Evolutionary conservation across 257 asterid genomes (phyloP).

Genomic region (Verbena officinalis): DNA sequence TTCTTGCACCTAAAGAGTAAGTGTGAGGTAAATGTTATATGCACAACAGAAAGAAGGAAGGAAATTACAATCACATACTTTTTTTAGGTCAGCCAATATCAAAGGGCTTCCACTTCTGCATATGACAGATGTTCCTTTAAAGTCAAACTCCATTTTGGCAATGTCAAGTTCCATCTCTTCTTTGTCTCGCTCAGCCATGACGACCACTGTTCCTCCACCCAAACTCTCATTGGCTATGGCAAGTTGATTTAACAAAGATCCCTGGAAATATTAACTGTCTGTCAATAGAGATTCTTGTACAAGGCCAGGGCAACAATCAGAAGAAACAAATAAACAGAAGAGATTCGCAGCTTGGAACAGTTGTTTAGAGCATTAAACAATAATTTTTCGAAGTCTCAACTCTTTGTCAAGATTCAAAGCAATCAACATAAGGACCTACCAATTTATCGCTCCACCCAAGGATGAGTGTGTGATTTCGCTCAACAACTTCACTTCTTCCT

Average conservation of each 20-base stretch:
- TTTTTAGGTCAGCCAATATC: conserved; percentile 84
- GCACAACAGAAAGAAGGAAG: neutral
- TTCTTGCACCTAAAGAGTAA: conserved; percentile 19
- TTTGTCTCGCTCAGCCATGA: conserved; percentile 94
- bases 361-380: conserved; percentile 4
- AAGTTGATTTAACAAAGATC: conserved; percentile 84
- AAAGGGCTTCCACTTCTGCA: conserved; percentile 94
- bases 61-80: conserved; percentile 38
- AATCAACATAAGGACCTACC: conserved; percentile 47
- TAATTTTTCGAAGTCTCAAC: neutral
- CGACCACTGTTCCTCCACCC: conserved; percentile 89
- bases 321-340: conserved; percentile 13
- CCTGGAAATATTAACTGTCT: conserved; percentile 44
- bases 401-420: neutral
- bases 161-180: conserved; percentile 97
- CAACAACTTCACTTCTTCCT: conserved; percentile 96
- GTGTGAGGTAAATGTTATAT: conserved; percentile 10
- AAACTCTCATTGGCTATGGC: conserved; percentile 91
- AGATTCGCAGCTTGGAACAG: conserved; percentile 7
- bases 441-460: conserved; percentile 97
- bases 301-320: conserved; percentile 9
- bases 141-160: conserved; percentile 87
- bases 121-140: conserved; percentile 88
- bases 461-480: conserved; percentile 80
- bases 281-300: conserved; percentile 18